These are phyloP conservation scores for Suhomyces tanzawaensis DNA, from an alignment of 805 yeast genomes.

Conservation along the genomic window DNA sequence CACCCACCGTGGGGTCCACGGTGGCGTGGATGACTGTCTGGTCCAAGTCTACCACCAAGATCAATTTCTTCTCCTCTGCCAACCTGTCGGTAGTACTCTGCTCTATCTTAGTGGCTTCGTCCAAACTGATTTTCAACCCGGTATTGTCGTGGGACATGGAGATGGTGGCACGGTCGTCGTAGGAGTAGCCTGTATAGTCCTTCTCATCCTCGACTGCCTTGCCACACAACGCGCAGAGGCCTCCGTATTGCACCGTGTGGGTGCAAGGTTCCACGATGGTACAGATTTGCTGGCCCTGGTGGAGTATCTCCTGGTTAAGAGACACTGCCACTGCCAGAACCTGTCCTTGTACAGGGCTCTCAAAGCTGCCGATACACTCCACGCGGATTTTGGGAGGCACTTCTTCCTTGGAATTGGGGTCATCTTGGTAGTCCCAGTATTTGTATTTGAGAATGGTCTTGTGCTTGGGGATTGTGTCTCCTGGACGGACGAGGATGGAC, in stretches of 20 bases:
- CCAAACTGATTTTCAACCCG: constrained; percentile 76
- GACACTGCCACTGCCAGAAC: constrained; percentile 50
- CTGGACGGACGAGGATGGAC: constrained; percentile 44
- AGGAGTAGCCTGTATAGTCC: constrained; percentile 71
- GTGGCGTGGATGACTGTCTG: constrained; percentile 98
- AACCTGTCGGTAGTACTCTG: constrained; percentile 60
- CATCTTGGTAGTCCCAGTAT: constrained; percentile 64
- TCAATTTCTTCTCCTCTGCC: constrained; percentile 61
- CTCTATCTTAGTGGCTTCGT: constrained; percentile 86
- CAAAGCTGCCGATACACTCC: constrained; percentile 73
- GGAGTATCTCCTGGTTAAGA: constrained; percentile 60
- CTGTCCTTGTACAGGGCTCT: constrained; percentile 77
- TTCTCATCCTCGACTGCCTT: constrained; percentile 62
- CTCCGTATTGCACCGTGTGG: constrained; percentile 92
- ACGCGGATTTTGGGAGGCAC: constrained; percentile 49
- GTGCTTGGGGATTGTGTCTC: constrained; percentile 50
- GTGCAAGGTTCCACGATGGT: constrained; percentile 77
- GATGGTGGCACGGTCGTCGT: constrained; percentile 75
- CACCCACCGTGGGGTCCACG: constrained; percentile 95
- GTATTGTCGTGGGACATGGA: constrained; percentile 87
- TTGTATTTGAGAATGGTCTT: constrained; percentile 57
- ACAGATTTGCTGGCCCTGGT: constrained; percentile 45
- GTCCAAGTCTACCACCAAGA: constrained; percentile 92
- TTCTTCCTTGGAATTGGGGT: constrained; percentile 45
- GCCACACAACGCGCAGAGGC: constrained; percentile 92